A percentile compares a stretch with the other conserved stretches of the same genome.
Evolutionary conservation across 1,139 yeast genomes (phyloP).

Genomic region (Yarrowia galli): DNA sequence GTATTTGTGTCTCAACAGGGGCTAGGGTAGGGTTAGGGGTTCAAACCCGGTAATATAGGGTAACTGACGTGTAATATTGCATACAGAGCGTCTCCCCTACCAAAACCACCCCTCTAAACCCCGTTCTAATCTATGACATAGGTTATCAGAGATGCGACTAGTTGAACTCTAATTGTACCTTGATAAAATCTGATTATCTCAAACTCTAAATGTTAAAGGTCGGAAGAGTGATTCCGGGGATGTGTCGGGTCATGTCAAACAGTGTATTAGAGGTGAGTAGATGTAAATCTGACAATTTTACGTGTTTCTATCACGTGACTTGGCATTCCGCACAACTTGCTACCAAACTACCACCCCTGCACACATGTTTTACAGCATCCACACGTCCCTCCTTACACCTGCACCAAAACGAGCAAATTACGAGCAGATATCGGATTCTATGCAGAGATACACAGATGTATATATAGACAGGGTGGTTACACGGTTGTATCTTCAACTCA

Average conservation of each 20-base stretch:
- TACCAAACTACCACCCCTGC: no score
- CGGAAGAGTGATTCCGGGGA: background rate
- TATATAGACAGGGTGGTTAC: background rate
- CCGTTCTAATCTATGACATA: background rate
- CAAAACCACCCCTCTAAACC: no score
- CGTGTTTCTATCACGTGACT: background rate
- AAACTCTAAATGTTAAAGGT: background rate
- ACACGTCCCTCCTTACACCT: background rate
- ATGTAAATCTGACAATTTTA: no score
- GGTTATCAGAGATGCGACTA: background rate
- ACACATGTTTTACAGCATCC: background rate
- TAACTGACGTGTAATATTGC: background rate
- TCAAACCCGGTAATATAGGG: no score
- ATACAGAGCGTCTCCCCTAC: background rate
- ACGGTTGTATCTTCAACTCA: background rate
- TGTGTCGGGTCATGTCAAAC: no score
- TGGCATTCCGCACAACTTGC: no score
- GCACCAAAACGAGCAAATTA: constrained; percentile 11
- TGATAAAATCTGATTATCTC: background rate
- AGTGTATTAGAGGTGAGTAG: no score
- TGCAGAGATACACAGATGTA: background rate
- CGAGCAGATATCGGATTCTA: constrained; percentile 10
- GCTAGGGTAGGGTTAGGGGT: no score
- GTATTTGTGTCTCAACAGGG: background rate
- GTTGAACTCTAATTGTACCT: background rate